Conservation (phyloP, 2,329 filamentous ascomycete genomes). For the Alternaria hordeiaustralica region DNA sequence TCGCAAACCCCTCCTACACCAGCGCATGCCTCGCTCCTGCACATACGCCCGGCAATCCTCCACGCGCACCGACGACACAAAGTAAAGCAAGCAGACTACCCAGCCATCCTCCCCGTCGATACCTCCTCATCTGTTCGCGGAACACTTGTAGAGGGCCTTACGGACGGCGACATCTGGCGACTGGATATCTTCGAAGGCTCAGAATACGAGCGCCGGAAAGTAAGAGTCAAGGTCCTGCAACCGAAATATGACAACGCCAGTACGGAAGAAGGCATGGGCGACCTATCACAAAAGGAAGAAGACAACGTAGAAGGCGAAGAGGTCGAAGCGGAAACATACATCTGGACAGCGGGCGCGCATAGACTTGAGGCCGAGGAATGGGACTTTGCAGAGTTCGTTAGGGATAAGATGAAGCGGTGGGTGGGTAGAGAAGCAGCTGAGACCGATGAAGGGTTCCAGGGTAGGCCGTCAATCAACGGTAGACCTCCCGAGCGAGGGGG, state of each 20-base stretch:
- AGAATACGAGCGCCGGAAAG: constrained; percentile 68
- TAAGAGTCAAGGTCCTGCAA: constrained; percentile 54
- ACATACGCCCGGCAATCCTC: constrained; percentile 77
- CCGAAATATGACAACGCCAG: constrained; percentile 14
- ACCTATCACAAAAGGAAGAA: constrained; percentile 32
- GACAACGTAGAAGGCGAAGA: constrained; percentile 44
- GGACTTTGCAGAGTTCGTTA: constrained; percentile 85
- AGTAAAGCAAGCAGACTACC: constrained; percentile 77
- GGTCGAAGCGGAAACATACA: constrained; percentile 56
- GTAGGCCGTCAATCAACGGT: constrained; percentile 45
- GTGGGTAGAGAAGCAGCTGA: constrained; percentile 52
- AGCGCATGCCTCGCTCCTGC: constrained; percentile 62
- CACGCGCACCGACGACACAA: constrained; percentile 73
- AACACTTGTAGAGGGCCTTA: constrained; percentile 77
- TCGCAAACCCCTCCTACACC: constrained; percentile 55
- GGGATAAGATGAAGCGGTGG: constrained; percentile 73
- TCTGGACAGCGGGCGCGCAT: constrained; percentile 57
- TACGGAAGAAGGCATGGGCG: constrained; percentile 28
- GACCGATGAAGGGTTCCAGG: constrained; percentile 55
- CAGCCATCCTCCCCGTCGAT: constrained; percentile 67
- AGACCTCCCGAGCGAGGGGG: neutral
- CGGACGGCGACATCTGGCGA: constrained; percentile 73
- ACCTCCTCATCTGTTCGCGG: constrained; percentile 65
- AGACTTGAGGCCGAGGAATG: constrained; percentile 77
- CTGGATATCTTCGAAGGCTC: constrained; percentile 83